Conservation (phyloP, 805 yeast genomes). For the Candida broadrunensis region DNA sequence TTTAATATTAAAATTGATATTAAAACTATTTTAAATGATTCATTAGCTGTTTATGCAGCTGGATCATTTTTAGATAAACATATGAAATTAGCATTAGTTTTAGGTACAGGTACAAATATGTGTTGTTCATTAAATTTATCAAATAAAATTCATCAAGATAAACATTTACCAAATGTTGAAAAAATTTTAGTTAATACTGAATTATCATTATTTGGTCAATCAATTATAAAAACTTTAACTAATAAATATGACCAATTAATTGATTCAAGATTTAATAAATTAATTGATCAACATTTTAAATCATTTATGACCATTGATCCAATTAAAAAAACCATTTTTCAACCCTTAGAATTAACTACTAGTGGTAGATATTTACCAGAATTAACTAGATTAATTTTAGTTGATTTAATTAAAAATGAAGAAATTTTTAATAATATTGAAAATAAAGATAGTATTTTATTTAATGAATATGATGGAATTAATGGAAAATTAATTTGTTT, state of each 20-base stretch:
- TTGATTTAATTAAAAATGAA: slow-evolving; percentile 26
- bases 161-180: slow-evolving; percentile 9
- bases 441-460: slow-evolving; percentile 7
- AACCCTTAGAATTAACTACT: slow-evolving; percentile 55
- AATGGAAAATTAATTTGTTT: slow-evolving; percentile 42
- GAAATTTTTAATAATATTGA: slow-evolving; percentile 23
- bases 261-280: slow-evolving; percentile 19
- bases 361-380: slow-evolving; percentile 59
- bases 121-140: slow-evolving; percentile 37
- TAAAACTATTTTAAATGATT: slow-evolving; percentile 55
- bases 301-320: slow-evolving; percentile 26
- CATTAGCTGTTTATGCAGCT: slow-evolving; percentile 62
- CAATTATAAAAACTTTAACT: slow-evolving; percentile 20
- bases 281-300: slow-evolving; percentile 11
- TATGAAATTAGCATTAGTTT: slow-evolving; percentile 51
- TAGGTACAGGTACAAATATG: slow-evolving; percentile 69
- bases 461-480: slow-evolving; percentile 26
- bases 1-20: slow-evolving; percentile 32
- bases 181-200: slow-evolving; percentile 47
- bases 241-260: slow-evolving; percentile 40
- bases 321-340: slow-evolving; percentile 33
- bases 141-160: slow-evolving; percentile 13
- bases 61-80: slow-evolving; percentile 38
- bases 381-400: slow-evolving; percentile 41
- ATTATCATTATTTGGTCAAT: slow-evolving; percentile 51